Base-by-base conservation (phyloP, 257 asterid genomes). In the Solanum etuberosum region DNA sequence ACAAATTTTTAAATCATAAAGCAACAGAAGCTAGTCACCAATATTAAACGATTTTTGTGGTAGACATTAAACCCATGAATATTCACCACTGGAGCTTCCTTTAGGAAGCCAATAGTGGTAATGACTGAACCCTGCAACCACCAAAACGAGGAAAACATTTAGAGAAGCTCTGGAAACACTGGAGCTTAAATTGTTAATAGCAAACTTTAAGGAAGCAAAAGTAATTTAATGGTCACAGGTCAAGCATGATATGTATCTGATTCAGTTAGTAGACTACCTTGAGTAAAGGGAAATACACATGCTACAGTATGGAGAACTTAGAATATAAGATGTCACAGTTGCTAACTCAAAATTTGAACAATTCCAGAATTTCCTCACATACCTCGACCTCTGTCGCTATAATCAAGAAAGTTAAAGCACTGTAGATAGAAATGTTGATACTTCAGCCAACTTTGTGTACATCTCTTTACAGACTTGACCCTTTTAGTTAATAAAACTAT, bases 21-120 rank as follows among this genome's bases (percentile, higher is more conserved):
- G 67, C 85, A 46, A 46, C 85, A 65, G 87, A 88, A 87, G 88
- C 82, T 85, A 89, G 84, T 93, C 85, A 96, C 99, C 97, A 96
- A 87, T 91, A 96, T 94, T 90, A 96, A 90, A 90, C 99, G 95
- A 86, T 96, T 96, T 93, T 93, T 95, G 92, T 96, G 98, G 94
- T 96, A 96, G 91, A 96, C 98, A 91, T 96, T 96, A 90, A 96
- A 96, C 89, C 99, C 99, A 89, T 95, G 98, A 71, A 95, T 25
- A 84, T 94, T 94, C 88, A 94, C 98, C 7, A 83, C 83, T 51
- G 98, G 98, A 89, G 99, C 98, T 90, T 96, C 99, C 93, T 94
- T 96, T 87, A 96, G 88, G 87, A 96, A 96, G 83, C 99, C 99
- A 88, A 96, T 91, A 67, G 99, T 88, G 12, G 99, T 96, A 86